These are phyloP conservation scores for Symbiotaphrina buchneri DNA, from an alignment of 495 filamentous ascomycete genomes.

Conservation along the genomic window DNA sequence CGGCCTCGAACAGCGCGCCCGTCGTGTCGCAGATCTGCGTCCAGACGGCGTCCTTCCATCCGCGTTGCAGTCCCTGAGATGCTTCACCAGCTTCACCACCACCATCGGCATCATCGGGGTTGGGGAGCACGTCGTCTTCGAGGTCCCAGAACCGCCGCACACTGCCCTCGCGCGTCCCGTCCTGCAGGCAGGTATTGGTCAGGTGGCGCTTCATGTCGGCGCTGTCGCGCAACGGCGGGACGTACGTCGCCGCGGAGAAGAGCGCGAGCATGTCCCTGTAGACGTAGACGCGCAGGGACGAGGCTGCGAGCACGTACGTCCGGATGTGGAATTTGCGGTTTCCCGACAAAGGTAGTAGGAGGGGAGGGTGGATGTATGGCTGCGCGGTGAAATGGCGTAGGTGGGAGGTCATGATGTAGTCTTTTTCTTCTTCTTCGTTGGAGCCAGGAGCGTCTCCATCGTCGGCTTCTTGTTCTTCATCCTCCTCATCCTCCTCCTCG, in stretches of 20 bases:
- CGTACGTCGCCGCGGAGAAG: slow-evolving; percentile 55
- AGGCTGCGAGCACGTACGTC: slow-evolving; percentile 66
- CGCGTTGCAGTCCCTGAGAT: slow-evolving; percentile 2
- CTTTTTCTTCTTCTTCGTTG: slow-evolving; percentile 9
- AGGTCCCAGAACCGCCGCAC: slow-evolving; percentile 55
- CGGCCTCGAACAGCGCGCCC: slow-evolving; percentile 61
- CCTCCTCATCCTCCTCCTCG: slow-evolving; percentile 18
- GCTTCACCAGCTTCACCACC: not conserved
- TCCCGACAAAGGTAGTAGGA: slow-evolving; percentile 36
- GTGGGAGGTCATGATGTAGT: slow-evolving; percentile 61
- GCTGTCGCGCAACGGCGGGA: slow-evolving; percentile 10
- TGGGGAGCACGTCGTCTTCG: not conserved
- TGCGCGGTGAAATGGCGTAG: slow-evolving; percentile 91
- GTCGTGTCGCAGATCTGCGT: slow-evolving; percentile 51
- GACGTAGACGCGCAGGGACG: slow-evolving; percentile 61
- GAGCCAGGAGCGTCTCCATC: slow-evolving; percentile 9
- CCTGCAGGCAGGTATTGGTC: slow-evolving; percentile 90
- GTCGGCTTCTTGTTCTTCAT: slow-evolving; percentile 14
- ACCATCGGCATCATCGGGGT: not conserved
- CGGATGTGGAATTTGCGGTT: slow-evolving; percentile 82
- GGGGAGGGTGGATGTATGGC: slow-evolving; percentile 81
- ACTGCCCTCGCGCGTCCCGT: slow-evolving; percentile 27
- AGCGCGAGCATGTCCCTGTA: slow-evolving; percentile 81
- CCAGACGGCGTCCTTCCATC: slow-evolving; percentile 39
- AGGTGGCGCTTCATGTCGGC: slow-evolving; percentile 46